Conservation (phyloP, 768 basidiomycete genomes). For the Heimioporus sp. region DNA sequence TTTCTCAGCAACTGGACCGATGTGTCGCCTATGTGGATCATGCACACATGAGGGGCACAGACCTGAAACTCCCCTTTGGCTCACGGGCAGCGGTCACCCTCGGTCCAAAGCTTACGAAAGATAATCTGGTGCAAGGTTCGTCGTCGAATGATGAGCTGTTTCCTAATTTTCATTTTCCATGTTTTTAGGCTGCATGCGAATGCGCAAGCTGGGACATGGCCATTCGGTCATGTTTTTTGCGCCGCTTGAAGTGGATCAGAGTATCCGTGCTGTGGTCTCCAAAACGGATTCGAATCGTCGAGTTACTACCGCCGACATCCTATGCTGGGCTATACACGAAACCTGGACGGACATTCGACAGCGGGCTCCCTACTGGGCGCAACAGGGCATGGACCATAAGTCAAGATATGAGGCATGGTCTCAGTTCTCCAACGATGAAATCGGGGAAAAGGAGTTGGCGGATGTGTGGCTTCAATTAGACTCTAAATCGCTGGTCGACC, state of each 20-base stretch:
- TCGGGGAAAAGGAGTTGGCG: not conserved
- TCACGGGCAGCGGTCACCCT: slow-evolving; percentile 47
- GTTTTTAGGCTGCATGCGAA: slow-evolving; percentile 47
- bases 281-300: slow-evolving; percentile 2
- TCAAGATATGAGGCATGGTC: slow-evolving; percentile 12
- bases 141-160: not conserved
- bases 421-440: not conserved
- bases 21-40: slow-evolving; percentile 52
- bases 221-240: slow-evolving; percentile 47
- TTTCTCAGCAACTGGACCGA: slow-evolving; percentile 36
- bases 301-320: slow-evolving; percentile 27
- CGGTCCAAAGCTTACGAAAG: slow-evolving; percentile 48
- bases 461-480: slow-evolving; percentile 39
- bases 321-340: slow-evolving; percentile 43
- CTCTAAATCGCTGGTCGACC: slow-evolving; percentile 31
- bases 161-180: not conserved
- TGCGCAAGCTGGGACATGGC: slow-evolving; percentile 43
- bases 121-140: slow-evolving; percentile 47
- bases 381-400: slow-evolving; percentile 29
- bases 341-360: slow-evolving; percentile 40
- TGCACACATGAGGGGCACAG: slow-evolving; percentile 36
- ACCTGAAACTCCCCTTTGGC: slow-evolving; percentile 42
- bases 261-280: slow-evolving; percentile 28
- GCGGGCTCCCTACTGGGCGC: slow-evolving; percentile 39
- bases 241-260: slow-evolving; percentile 36